These are phyloP conservation scores for Fusarium ambrosium DNA, from an alignment of 2,329 filamentous ascomycete genomes.

Conservation along the genomic window DNA sequence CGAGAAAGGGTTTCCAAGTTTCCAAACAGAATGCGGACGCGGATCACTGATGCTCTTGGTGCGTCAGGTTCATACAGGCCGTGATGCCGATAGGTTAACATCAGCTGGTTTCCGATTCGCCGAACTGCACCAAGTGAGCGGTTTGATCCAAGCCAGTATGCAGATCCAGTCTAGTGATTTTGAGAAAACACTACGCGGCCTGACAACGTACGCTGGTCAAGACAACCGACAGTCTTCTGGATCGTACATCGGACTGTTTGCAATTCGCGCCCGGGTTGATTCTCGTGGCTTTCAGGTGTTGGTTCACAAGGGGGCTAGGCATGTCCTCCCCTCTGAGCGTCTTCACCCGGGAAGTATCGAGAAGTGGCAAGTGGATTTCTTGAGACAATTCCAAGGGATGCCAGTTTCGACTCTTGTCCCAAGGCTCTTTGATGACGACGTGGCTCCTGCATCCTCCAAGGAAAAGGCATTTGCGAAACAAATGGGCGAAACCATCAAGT, in stretches of 20 bases:
- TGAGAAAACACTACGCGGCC: conserved; percentile 70
- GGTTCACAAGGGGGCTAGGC: conserved; percentile 67
- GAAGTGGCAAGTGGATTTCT: conserved; percentile 66
- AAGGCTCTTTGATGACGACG: conserved; percentile 53
- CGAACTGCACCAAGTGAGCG: conserved; percentile 73
- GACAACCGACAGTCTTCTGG: conserved; percentile 63
- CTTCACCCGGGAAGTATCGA: conserved; percentile 67
- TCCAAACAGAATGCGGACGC: conserved; percentile 65
- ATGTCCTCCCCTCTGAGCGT: conserved; percentile 70
- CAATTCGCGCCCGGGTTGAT: conserved; percentile 63
- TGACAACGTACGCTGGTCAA: conserved; percentile 70
- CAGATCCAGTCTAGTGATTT: conserved; percentile 76
- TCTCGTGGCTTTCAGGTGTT: conserved; percentile 71
- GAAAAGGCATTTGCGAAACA: conserved; percentile 60
- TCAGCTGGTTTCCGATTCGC: conserved; percentile 84
- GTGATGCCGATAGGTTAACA: conserved; percentile 73
- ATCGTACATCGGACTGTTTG: conserved; percentile 70
- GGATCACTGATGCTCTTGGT: conserved; percentile 87
- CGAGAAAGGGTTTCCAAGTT: conserved; percentile 55
- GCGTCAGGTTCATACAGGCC: conserved; percentile 67
- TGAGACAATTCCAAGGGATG: conserved; percentile 62
- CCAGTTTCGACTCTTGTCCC: conserved; percentile 49
- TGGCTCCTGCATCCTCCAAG: conserved; percentile 48
- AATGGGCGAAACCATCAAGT: conserved; percentile 58
- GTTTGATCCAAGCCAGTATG: conserved; percentile 78